Percentiles rank a stretch among this genome's conserved stretches.
Evolutionary conservation across 352 stramenopile genomes (phyloP).

Genomic region (Phytophthora hibernalis): DNA sequence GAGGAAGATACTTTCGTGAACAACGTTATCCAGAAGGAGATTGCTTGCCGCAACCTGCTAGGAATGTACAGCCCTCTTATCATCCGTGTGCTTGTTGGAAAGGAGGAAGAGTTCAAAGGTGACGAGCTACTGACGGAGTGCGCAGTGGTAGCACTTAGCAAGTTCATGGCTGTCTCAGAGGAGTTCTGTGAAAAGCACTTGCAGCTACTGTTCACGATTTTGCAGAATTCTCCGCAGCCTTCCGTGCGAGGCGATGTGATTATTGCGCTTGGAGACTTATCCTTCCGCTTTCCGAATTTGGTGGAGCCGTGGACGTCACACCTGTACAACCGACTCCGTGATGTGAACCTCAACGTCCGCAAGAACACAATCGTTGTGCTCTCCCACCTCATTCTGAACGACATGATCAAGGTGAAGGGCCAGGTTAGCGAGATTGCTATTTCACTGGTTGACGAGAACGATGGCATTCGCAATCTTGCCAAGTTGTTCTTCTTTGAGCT

Average conservation of each 20-base stretch:
- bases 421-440: conserved; percentile 96
- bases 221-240: conserved; percentile 75
- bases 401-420: conserved; percentile 99
- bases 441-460: conserved; percentile 94
- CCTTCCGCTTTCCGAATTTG: conserved; percentile 98
- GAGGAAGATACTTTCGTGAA: conserved; percentile 94
- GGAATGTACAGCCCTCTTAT: conserved; percentile 93
- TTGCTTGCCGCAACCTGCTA: conserved; percentile 93
- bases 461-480: conserved; percentile 93
- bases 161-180: conserved; percentile 98
- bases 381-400: conserved; percentile 99
- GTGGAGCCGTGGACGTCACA: conserved; percentile 98
- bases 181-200: conserved; percentile 97
- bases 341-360: conserved; percentile 91
- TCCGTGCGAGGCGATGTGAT: conserved; percentile 96
- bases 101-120: conserved; percentile 61
- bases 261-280: conserved; percentile 96
- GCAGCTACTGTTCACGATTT: conserved; percentile 94
- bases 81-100: conserved; percentile 82
- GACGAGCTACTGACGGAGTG: conserved; percentile 91
- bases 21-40: conserved; percentile 91
- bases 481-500: conserved; percentile 98
- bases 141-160: conserved; percentile 95
- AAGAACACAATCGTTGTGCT: conserved; percentile 98
- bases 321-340: conserved; percentile 95